Evolutionary conservation across 495 filamentous ascomycete genomes (phyloP).

Genomic region (Corynascus novoguineensis): DNA sequence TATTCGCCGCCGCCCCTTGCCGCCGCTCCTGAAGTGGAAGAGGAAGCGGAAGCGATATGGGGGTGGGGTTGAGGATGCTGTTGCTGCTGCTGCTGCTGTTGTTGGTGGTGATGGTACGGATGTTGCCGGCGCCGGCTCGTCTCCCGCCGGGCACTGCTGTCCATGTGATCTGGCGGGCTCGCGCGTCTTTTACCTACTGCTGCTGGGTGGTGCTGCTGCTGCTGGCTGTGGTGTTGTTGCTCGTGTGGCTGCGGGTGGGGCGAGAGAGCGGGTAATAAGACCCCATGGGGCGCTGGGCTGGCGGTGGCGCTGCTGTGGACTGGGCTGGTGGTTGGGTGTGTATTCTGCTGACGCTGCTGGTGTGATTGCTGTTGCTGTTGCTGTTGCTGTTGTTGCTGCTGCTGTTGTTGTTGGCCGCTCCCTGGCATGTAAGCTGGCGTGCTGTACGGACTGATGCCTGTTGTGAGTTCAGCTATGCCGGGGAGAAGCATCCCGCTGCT

Average conservation of each 20-base stretch:
- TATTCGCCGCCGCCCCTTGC: background rate
- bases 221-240: constrained; percentile 18
- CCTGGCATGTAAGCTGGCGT: constrained; percentile 42
- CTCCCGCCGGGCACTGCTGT: constrained; percentile 27
- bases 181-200: constrained; percentile 31
- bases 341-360: background rate
- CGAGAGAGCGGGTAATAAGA: constrained; percentile 33
- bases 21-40: background rate
- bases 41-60: background rate
- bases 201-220: background rate
- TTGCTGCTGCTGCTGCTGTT: background rate
- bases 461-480: constrained; percentile 51
- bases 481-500: constrained; percentile 38
- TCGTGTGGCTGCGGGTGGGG: constrained; percentile 30
- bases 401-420: background rate
- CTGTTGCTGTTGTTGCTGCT: constrained; percentile 19
- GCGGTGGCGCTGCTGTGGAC: constrained; percentile 35
- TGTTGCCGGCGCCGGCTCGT: constrained; percentile 42
- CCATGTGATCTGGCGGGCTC: constrained; percentile 31
- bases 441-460: constrained; percentile 49
- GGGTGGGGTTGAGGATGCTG: background rate
- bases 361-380: background rate
- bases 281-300: background rate
- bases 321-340: constrained; percentile 21
- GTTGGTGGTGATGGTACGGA: constrained; percentile 8